Conservation (phyloP, 345 rosid genomes). For the Melaleuca quinquenervia region DNA sequence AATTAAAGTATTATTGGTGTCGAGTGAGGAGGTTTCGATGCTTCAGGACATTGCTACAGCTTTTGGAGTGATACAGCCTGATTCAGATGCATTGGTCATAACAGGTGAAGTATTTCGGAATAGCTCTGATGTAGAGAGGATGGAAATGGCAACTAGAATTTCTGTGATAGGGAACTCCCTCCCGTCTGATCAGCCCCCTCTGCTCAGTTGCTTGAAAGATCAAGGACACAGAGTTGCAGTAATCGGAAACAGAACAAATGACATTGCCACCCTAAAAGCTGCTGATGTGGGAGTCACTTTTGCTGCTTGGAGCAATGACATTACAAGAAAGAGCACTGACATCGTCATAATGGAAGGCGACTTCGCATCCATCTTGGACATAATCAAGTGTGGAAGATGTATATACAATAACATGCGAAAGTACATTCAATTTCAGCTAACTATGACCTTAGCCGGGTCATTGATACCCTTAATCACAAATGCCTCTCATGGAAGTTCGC, state of each 20-base stretch:
- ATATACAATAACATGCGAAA: neutral
- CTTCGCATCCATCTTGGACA: neutral
- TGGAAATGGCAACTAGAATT: neutral
- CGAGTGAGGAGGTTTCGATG: neutral
- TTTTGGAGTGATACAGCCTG: neutral
- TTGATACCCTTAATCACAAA: neutral
- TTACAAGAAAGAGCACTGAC: neutral
- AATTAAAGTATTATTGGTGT: neutral
- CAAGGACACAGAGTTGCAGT: neutral
- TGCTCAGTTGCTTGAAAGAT: neutral
- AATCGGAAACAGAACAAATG: neutral
- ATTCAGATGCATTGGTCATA: neutral
- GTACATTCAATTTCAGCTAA: neutral
- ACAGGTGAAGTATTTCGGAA: fast-evolving
- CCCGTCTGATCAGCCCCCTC: neutral
- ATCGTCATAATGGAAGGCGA: neutral
- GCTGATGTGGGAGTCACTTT: neutral
- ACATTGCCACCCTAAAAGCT: neutral
- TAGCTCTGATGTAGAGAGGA: neutral
- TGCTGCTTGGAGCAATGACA: neutral
- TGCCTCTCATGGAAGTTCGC: neutral
- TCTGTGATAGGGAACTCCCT: neutral
- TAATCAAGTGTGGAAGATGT: neutral
- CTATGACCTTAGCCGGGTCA: neutral
- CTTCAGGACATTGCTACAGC: neutral